These are phyloP conservation scores for Cladosporium sp. DNA, from an alignment of 2,329 filamentous ascomycete species.

Conservation along the genomic window DNA sequence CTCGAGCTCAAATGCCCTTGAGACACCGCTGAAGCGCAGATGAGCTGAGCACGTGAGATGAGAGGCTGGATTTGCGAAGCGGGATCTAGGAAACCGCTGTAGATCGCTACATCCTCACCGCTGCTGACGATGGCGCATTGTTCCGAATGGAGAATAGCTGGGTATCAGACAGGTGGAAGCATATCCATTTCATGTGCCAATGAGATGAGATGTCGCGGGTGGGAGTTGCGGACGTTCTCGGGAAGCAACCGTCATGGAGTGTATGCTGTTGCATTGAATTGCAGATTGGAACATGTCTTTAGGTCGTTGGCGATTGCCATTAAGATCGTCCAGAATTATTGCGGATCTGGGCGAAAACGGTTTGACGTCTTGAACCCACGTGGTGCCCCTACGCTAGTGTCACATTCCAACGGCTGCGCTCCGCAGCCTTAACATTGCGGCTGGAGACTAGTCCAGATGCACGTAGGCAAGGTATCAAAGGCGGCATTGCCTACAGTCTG, in stretches of 20 bases:
- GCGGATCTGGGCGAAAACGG: not conserved
- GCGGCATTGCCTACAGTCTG: not conserved
- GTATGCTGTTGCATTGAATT: not conserved
- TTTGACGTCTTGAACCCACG: slow-evolving; percentile 13
- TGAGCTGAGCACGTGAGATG: slow-evolving; percentile 6
- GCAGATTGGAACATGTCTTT: slow-evolving; percentile 8
- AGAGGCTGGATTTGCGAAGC: not conserved
- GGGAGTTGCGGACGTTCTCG: not conserved
- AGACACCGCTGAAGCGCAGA: slow-evolving; percentile 9
- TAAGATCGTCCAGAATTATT: not conserved
- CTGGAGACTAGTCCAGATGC: not conserved
- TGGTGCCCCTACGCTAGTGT: slow-evolving; percentile 12
- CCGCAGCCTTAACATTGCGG: not conserved
- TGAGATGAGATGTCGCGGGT: slow-evolving; percentile 17
- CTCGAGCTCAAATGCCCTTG: not conserved
- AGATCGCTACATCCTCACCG: slow-evolving; percentile 12
- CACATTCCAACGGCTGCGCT: slow-evolving; percentile 6
- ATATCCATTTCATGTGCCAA: not conserved
- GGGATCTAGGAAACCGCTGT: slow-evolving; percentile 8
- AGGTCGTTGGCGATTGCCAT: not conserved
- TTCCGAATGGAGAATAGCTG: not conserved
- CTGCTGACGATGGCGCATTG: not conserved
- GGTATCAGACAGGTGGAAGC: not conserved
- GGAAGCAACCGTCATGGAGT: not conserved
- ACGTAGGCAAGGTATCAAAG: not conserved